Base-by-base conservation (phyloP, 345 rosid genomes). In the Salix suchowensis region DNA sequence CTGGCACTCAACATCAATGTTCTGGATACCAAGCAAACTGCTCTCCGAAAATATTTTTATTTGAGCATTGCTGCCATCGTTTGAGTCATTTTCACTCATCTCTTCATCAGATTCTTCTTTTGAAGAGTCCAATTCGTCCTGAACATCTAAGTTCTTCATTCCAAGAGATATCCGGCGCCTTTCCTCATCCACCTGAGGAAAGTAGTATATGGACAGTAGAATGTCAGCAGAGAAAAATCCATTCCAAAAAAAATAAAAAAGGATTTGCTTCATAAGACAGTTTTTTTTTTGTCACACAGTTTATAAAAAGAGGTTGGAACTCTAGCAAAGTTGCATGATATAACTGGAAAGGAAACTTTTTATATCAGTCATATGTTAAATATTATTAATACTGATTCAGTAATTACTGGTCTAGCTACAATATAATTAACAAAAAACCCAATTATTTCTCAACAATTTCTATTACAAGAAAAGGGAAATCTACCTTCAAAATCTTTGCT, bases 401-500 rank as follows among this genome's bases (percentile, higher is more conserved):
- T 15, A 15, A 46, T 15, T 14, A 14, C 1, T 12, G 6, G 14
- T 42, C 14, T 42, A 42, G 13, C 46, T 42, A 10, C 4, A 10
- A 11, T 42, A 42, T 42, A 42, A 42, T 42, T 42, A 11, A 42
- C 14, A 42, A 42, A 36, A 42, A 42, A 42, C 46, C 46, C 46
- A 42, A 42, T 42, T 42, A 46, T 46, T 15, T 14, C 18, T 62
- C 65, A 52, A 36, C 32, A 40, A 50, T 65, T 65, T 21, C 65
- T 71, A 10, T 30, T 15, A 64, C 32, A 60, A 42, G 36, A 23
- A 77, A 37, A 5, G 36, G 37, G 24, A 77, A 37, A 5, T 69
- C 73, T 73, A 92, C 99, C 98, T 93, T 92, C 87, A 96, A 80
- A 77, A 96, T 93, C 85, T 88, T 92, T 46, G 87, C 97, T 24